Evolutionary conservation across 2,329 filamentous ascomycete genomes (phyloP).

Genomic region (Taxawa tesnikishii): DNA sequence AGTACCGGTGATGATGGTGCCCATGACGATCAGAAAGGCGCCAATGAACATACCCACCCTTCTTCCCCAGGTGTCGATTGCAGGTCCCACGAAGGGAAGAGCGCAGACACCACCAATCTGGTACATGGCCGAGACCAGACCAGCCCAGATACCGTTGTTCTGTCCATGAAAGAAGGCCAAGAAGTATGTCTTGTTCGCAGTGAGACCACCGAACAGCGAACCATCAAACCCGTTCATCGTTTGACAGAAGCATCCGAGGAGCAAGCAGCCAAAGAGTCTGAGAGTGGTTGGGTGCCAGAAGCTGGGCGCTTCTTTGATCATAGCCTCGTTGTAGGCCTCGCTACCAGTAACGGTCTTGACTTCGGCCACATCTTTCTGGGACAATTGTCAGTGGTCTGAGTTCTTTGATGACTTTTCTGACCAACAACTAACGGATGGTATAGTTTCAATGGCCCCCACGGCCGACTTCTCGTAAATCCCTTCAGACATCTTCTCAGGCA

Average conservation of each 20-base stretch:
- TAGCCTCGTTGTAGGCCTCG: conserved; percentile 43
- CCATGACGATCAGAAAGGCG: conserved; percentile 52
- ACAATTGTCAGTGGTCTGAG: no score
- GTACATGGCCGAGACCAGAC: conserved; percentile 34
- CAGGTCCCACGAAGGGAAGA: conserved; percentile 34
- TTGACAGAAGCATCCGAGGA: no score
- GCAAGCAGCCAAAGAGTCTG: conserved; percentile 13
- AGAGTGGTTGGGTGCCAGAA: conserved; percentile 10
- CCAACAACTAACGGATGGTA: no score
- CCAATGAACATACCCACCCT: conserved; percentile 34
- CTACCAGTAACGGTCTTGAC: conserved; percentile 38
- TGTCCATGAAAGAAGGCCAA: conserved; percentile 28
- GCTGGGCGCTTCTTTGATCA: conserved; percentile 38
- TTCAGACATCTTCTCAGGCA: no score
- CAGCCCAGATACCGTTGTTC: conserved; percentile 30
- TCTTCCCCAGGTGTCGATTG: conserved; percentile 36
- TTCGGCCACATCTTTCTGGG: conserved; percentile 15
- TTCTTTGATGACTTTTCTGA: no score
- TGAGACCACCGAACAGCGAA: conserved; percentile 40
- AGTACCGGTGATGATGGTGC: conserved; percentile 34
- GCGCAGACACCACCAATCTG: conserved; percentile 34
- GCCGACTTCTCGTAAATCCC: no score
- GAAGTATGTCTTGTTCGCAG: conserved; percentile 36
- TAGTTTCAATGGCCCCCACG: no score
- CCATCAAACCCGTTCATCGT: conserved; percentile 44